These are phyloP conservation scores for Pulveroboletus ravenelii DNA, from an alignment of 768 basidiomycete genomes.

Conservation along the genomic window DNA sequence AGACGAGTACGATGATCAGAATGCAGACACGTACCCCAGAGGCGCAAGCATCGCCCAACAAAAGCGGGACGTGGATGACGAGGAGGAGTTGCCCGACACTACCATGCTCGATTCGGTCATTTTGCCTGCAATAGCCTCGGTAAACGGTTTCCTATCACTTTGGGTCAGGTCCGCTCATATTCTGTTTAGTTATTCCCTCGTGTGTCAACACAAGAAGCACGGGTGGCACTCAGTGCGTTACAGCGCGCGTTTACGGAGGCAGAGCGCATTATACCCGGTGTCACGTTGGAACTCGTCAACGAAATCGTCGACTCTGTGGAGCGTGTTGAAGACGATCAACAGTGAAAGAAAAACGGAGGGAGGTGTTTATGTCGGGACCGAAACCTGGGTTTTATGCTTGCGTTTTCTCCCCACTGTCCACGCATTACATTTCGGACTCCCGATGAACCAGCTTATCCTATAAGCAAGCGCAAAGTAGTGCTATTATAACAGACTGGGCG, in stretches of 20 bases:
- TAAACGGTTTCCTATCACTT: slow-evolving; percentile 37
- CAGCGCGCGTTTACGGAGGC: slow-evolving; percentile 93
- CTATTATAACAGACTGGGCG: slow-evolving; percentile 14
- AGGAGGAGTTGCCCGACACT: slow-evolving; percentile 60
- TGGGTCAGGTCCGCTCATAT: slow-evolving; percentile 5
- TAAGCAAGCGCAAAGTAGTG: slow-evolving; percentile 15
- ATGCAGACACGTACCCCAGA: slow-evolving; percentile 45
- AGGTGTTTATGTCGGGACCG: background rate
- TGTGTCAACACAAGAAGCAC: slow-evolving; percentile 88
- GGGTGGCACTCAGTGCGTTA: slow-evolving; percentile 77
- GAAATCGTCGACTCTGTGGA: slow-evolving; percentile 94
- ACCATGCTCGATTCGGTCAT: slow-evolving; percentile 97
- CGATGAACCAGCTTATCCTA: slow-evolving; percentile 13
- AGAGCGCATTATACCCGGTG: slow-evolving; percentile 92
- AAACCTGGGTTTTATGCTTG: slow-evolving; percentile 11
- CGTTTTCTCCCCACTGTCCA: slow-evolving; percentile 7
- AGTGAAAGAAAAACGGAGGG: slow-evolving; percentile 6
- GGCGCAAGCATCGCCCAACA: slow-evolving; percentile 37
- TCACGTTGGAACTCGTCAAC: slow-evolving; percentile 87
- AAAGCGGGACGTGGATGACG: slow-evolving; percentile 46
- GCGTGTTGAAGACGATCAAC: slow-evolving; percentile 71
- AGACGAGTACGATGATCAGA: slow-evolving; percentile 60
- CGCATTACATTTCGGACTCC: slow-evolving; percentile 17
- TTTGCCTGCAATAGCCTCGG: slow-evolving; percentile 92
- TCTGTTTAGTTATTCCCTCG: slow-evolving; percentile 75